Evolutionary conservation across 1,284 basidiomycete genomes (phyloP), one percentile per base, ranked within the genome.

Genomic region (Pseudozyma hubeiensis): DNA sequence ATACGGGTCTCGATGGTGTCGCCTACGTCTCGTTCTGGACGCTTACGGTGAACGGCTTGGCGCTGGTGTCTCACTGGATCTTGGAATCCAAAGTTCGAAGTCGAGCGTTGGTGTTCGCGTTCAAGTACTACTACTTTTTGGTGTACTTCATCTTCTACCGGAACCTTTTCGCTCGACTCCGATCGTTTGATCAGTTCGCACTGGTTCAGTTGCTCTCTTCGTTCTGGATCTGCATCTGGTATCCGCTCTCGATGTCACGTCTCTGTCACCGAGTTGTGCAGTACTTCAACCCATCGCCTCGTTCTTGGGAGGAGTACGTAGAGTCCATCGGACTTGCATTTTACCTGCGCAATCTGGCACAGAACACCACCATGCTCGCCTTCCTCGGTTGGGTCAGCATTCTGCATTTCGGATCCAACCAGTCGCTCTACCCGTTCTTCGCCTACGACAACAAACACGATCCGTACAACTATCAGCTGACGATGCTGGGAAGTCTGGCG

Each of bases 21-120:
- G 86, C 87, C 5, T 89, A 88, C 81, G 88, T 88, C 6, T 87
- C 86, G 73, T 87, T 87, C 13, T 88, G 87, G 87, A 85, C 87
- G 24, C 82, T 86, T 30, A 88, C 87, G 70, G 87, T 87, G 29
- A 86, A 87, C 46, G 77, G 87, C 2, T 81, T 89, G 29, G 85
- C 85, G 6, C 80, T 85, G 5, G 79, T 87, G 9, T 87, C 86
- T 10, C 84, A 86, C 52, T 88, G 86, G 85, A 87, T 88, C 65
- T 79, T 88, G 40, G 84, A 86, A 48, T 79, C 84, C 48, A 88
- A 88, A 75, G 87, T 89, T 19, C 83, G 88, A 19, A 86, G 84
- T 43, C 79, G 87, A 31, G 87, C 88, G 0, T 79, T 89, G n/a
- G 79, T 88, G 7, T 88, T 88, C 76, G 81, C 87, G 10, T 88